Evolutionary conservation across 1,139 yeast species (phyloP), one percentile per base, ranked within the genome.

Genomic region (Geotrichum macrosporum): DNA sequence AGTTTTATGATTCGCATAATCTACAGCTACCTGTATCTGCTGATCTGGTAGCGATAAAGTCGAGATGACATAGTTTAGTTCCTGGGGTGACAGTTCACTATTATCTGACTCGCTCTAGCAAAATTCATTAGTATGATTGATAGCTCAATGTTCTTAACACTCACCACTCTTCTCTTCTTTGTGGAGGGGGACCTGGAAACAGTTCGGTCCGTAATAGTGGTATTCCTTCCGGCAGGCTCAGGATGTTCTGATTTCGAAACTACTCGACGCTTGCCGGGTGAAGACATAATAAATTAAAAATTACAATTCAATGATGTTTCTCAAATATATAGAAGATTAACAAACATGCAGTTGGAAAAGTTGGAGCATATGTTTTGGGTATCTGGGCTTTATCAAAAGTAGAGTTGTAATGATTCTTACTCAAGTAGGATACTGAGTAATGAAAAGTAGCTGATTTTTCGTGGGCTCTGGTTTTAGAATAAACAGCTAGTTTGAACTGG

Each of bases 1-100:
- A 57, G 84, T 83, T 54, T 78, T 77, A 42, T 82, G 87, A 65
- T 92, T 92, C 12, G 81, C 70, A 55, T 70, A 75, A 21, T 66
- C 72, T 21, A 64, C 65, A 13, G 81, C 73, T 5, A 77, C 82
- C 38, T 61, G 67, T 16, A 68, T 60, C 18, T 57, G 56, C 10
- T 57, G 66, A 34, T 71, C 76, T 2, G 81, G 78, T 5, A 67
- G 62, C 10, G 67, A 66, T 43, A 77, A 60, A 13, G 64, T 64
- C 19, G 75, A 62, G 30, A 75, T 70, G 20, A 76, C 72, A 5
- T 70, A 66, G 56, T 75, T 74, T 20, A 74, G 66, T 33, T 74
- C 67, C 24, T 72, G 73, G 24, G 34, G 34, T 4, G 48, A 35
- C 3, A 37, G 45, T 15, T 51, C 53, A n/a, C 29, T 4, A 21